Evolutionary conservation across 2,329 filamentous ascomycete species (phyloP).

Genomic region (Pseudocercospora macadamiae): DNA sequence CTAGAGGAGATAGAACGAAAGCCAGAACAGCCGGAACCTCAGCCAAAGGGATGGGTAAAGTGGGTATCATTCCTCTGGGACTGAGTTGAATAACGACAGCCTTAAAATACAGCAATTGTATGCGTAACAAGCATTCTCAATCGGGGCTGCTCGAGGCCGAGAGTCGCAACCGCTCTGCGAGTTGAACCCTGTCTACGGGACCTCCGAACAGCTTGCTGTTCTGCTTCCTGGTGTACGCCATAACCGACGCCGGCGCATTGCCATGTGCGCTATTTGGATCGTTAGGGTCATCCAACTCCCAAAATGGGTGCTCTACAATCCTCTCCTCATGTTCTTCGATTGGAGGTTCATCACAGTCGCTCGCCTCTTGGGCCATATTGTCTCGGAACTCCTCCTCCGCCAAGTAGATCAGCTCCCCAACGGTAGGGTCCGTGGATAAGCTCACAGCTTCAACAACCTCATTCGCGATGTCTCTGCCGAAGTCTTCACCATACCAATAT

Average conservation of each 20-base stretch:
- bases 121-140: neutral
- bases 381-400: neutral
- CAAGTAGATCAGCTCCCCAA: neutral
- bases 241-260: slow-evolving; percentile 13
- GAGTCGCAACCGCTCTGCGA: slow-evolving; percentile 7
- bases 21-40: slow-evolving; percentile 24
- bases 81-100: slow-evolving; percentile 17
- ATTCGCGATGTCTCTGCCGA: slow-evolving; percentile 11
- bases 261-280: slow-evolving; percentile 1
- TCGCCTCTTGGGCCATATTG: neutral
- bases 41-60: slow-evolving; percentile 25
- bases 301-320: slow-evolving; percentile 2
- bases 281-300: slow-evolving; percentile 3
- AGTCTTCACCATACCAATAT: slow-evolving; percentile 21
- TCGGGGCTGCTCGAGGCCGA: neutral
- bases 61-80: slow-evolving; percentile 30
- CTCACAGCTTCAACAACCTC: slow-evolving; percentile 9
- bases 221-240: slow-evolving; percentile 16
- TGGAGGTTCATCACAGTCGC: neutral
- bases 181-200: slow-evolving; percentile 1
- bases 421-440: neutral
- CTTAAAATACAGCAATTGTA: neutral
- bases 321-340: neutral
- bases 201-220: slow-evolving; percentile 6
- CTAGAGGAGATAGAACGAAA: slow-evolving; percentile 28